These are phyloP conservation scores for Wickerhamomyces kurtzmanii DNA, from an alignment of 805 yeast genomes.

Conservation along the genomic window DNA sequence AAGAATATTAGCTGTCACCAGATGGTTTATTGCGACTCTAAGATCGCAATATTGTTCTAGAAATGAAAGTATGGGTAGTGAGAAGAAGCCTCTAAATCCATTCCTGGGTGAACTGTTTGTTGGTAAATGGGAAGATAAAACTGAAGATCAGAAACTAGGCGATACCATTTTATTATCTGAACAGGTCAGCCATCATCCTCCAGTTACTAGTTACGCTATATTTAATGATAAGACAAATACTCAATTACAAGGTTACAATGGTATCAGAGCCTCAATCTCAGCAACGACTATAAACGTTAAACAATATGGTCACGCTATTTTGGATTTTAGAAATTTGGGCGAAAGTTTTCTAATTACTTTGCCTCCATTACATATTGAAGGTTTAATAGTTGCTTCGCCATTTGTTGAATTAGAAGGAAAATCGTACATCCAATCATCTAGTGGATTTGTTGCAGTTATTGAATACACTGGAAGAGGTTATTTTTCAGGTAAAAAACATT, in stretches of 20 bases:
- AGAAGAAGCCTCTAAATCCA: constrained; percentile 95
- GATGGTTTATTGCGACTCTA: constrained; percentile 86
- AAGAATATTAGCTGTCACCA: constrained; percentile 73
- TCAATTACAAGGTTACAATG: constrained; percentile 79
- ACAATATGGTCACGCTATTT: constrained; percentile 86
- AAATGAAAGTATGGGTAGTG: constrained; percentile 86
- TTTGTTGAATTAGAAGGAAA: constrained; percentile 90
- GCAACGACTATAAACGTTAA: constrained; percentile 74
- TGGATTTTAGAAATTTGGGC: constrained; percentile 48
- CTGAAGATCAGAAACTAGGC: constrained; percentile 43
- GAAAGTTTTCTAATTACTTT: constrained; percentile 76
- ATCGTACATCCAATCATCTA: constrained; percentile 73
- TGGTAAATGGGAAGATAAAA: constrained; percentile 69
- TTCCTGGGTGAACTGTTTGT: constrained; percentile 91
- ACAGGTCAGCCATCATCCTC: constrained; percentile 97
- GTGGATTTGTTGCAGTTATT: constrained; percentile 63
- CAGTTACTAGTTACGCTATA: constrained; percentile 87
- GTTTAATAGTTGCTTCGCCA: constrained; percentile 83
- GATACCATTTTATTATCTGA: constrained; percentile 77
- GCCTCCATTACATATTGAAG: constrained; percentile 93
- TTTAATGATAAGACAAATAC: constrained; percentile 63
- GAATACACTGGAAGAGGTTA: constrained; percentile 92
- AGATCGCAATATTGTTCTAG: constrained; percentile 92
- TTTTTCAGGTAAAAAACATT: constrained; percentile 89
- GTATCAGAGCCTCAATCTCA: constrained; percentile 76